These are phyloP conservation scores for Lactarius evosmus DNA, from an alignment of 768 basidiomycete genomes.

Conservation along the genomic window DNA sequence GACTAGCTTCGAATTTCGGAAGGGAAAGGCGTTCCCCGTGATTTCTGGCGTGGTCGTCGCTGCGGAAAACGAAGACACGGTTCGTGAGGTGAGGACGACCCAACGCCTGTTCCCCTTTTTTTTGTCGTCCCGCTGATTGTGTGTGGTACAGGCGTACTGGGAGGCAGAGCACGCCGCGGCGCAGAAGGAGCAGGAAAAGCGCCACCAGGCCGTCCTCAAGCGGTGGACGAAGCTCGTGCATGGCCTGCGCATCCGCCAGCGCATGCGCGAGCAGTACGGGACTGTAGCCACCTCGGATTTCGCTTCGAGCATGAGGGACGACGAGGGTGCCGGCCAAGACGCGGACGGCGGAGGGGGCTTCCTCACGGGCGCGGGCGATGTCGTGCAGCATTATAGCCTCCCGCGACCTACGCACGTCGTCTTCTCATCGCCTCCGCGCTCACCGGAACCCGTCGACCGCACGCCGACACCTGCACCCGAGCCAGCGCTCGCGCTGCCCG, in stretches of 20 bases:
- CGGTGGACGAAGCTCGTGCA: conserved; percentile 86
- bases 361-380: conserved; percentile 64
- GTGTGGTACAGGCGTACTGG: conserved; percentile 66
- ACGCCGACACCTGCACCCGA: conserved; percentile 20
- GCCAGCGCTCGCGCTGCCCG: conserved; percentile 6
- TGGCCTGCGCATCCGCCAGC: conserved; percentile 80
- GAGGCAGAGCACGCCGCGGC: conserved; percentile 75
- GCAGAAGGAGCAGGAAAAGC: conserved; percentile 71
- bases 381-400: conserved; percentile 68
- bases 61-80: conserved; percentile 63
- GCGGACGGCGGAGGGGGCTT: conserved; percentile 48
- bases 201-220: conserved; percentile 76
- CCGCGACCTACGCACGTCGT: conserved; percentile 50
- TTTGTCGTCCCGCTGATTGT: background rate
- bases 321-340: background rate
- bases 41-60: conserved; percentile 86
- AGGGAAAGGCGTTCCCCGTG: conserved; percentile 81
- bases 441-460: conserved; percentile 16
- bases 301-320: background rate
- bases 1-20: conserved; percentile 97
- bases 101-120: background rate
- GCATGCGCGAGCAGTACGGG: conserved; percentile 77
- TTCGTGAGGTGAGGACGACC: conserved; percentile 61
- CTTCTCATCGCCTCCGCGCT: conserved; percentile 23
- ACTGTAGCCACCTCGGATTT: conserved; percentile 5